Evolutionary conservation across 2,329 filamentous ascomycete genomes (phyloP), one percentile per base, ranked within the genome.

Genomic region (Chalaropsis ovoidea): DNA sequence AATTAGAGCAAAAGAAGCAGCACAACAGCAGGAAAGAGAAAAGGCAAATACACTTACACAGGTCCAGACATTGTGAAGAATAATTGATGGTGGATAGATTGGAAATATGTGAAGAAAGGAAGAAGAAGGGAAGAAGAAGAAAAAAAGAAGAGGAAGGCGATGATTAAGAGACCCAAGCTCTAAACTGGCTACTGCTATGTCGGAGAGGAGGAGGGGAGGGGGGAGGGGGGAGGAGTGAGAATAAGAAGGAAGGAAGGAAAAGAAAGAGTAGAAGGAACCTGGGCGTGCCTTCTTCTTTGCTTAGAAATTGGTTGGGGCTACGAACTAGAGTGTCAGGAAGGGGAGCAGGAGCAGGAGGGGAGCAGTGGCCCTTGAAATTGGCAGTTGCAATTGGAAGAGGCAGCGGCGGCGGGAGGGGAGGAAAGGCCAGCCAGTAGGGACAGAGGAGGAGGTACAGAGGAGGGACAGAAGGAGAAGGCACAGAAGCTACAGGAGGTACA

Each of bases 11-110:
- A 7, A 49, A 24, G 47, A 49, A 22, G 8, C 10, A 27, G 41
- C 22, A 31, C 41, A 42, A 22, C 19, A 2, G 10, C 31, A 64
- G 39, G 45, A 24, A 43, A 31, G 13, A 56, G 63, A 42, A 45
- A 31, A 10, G 24, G 49, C 35, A 41, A 49, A 65, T 67, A 67
- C 69, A 86, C 84, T 86, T 83, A 87, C 84, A 85, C 83, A 77
- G 84, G 77, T 76, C 82, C 81, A 81, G 82, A 85, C 82, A 85
- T 85, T 77, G 77, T 82, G 77, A 75, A 69, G 69, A 63, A 56
- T 56, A 56, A 43, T 58, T 63, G 35, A n/a, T 65, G 24, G 45
- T 64, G 22, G 35, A 49, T 42, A 56, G 52, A 31, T 27, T 24
- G 27, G 15, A 31, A 31, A 11, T 56, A 56, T 56, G 52, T 43